Evolutionary conservation across 495 filamentous ascomycete species (phyloP).

Genomic region (Hapsidospora chrysogenum): DNA sequence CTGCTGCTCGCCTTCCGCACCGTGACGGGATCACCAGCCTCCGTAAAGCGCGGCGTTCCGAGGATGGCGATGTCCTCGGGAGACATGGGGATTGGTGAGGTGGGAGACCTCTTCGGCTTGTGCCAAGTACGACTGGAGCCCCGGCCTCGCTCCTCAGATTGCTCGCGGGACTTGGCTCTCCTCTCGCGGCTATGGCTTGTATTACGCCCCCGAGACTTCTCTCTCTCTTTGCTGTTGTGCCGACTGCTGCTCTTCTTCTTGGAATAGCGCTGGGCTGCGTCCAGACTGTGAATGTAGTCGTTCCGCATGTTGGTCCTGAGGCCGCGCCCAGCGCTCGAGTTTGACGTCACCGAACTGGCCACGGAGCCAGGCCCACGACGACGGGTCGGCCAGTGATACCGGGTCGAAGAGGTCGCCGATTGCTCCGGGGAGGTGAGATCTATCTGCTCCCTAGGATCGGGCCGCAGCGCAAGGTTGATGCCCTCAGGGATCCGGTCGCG

Average conservation of each 20-base stretch:
- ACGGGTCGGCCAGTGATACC: conserved; percentile 28
- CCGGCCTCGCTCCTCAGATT: conserved; percentile 52
- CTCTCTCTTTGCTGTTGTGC: conserved; percentile 39
- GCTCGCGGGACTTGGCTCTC: conserved; percentile 35
- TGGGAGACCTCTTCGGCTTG: conserved; percentile 69
- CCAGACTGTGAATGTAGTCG: conserved; percentile 76
- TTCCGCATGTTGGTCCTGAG: conserved; percentile 38
- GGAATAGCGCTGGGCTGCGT: conserved; percentile 51
- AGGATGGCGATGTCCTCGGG: conserved; percentile 59
- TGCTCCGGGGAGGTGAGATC: conserved; percentile 34
- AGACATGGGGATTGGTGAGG: conserved; percentile 83
- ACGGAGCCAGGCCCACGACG: conserved; percentile 28
- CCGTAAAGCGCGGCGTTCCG: conserved; percentile 22
- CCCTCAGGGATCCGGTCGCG: conserved; percentile 68
- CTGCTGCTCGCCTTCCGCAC: conserved; percentile 21
- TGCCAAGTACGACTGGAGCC: conserved; percentile 45
- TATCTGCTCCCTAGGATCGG: conserved; percentile 29
- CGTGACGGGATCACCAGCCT: conserved; percentile 20
- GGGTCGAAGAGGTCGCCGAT: conserved; percentile 24
- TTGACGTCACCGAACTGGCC: conserved; percentile 22
- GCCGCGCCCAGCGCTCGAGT: conserved; percentile 20
- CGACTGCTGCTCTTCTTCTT: conserved; percentile 30
- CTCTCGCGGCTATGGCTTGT: conserved; percentile 30
- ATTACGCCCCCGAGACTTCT: conserved; percentile 16
- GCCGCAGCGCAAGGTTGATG: conserved; percentile 55